Conservation (phyloP, 2,329 filamentous ascomycete species). For the Exophiala sp. region DNA sequence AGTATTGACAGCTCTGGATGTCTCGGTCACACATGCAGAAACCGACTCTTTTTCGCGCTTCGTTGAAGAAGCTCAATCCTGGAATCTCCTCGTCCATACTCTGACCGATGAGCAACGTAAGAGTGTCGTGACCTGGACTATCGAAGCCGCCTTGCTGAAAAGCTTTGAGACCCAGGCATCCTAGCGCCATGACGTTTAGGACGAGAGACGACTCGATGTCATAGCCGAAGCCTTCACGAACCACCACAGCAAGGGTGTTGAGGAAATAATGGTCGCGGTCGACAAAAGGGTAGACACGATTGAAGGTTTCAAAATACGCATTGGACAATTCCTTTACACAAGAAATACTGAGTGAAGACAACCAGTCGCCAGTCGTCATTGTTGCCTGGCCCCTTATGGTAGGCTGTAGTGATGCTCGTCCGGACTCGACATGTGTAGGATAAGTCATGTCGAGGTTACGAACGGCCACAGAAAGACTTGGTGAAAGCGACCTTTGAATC, state of each 20-base stretch:
- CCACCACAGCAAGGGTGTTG: conserved; percentile 39
- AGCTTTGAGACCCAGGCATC: conserved; percentile 49
- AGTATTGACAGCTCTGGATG: conserved; percentile 51
- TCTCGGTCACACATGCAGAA: conserved; percentile 51
- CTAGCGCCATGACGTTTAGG: conserved; percentile 50
- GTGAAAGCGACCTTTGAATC: conserved; percentile 42
- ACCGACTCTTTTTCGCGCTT: conserved; percentile 51
- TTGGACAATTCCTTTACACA: conserved; percentile 52
- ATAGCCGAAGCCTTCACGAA: conserved; percentile 33
- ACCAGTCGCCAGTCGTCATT: conserved; percentile 34
- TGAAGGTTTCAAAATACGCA: conserved; percentile 54
- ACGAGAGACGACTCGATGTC: conserved; percentile 53
- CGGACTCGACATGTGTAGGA: conserved; percentile 49
- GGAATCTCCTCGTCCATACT: conserved; percentile 47
- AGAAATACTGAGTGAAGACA: conserved; percentile 46
- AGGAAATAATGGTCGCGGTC: conserved; percentile 52
- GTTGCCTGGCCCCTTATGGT: conserved; percentile 8
- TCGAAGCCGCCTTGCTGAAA: conserved; percentile 51
- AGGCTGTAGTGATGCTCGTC: conserved; percentile 43
- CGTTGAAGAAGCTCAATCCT: conserved; percentile 53
- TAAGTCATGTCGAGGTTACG: conserved; percentile 46
- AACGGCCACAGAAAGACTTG: conserved; percentile 38
- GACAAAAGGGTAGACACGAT: conserved; percentile 52
- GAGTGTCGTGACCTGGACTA: conserved; percentile 23
- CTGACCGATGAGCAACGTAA: conserved; percentile 33